Evolutionary conservation across 257 asterid species (phyloP).

Genomic region (Gentiana dahurica): DNA sequence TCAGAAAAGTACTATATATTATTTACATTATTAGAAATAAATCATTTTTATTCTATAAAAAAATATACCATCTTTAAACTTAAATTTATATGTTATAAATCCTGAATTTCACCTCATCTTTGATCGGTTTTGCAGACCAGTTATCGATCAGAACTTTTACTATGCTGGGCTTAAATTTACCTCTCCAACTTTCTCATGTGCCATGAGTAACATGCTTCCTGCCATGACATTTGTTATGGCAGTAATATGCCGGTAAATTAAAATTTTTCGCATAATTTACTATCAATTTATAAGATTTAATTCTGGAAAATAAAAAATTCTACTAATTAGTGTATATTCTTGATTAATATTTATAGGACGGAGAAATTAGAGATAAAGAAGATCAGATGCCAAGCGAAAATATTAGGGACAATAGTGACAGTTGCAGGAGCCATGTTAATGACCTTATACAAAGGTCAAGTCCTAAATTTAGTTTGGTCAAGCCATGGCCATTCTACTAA

Average conservation of each 20-base stretch:
- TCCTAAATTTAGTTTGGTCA: constrained; percentile 59
- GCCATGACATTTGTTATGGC: constrained; percentile 91
- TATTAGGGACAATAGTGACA: constrained; percentile 59
- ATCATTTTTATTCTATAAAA: no score
- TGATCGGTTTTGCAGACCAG: constrained; percentile 46
- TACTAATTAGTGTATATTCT: background rate
- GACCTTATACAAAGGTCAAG: constrained; percentile 78
- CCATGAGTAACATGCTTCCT: constrained; percentile 91
- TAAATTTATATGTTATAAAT: no score
- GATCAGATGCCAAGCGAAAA: constrained; percentile 66
- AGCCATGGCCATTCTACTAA: constrained; percentile 22
- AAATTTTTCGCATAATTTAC: background rate
- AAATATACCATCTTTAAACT: no score
- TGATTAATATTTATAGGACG: constrained; percentile 31
- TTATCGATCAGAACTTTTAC: constrained; percentile 82
- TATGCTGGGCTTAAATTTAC: constrained; percentile 77
- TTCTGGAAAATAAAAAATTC: no score
- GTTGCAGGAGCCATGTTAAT: constrained; percentile 80
- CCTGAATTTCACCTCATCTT: background rate
- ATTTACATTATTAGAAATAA: no score
- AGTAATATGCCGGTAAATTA: constrained; percentile 49
- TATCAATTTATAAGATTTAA: background rate
- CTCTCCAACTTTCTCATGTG: constrained; percentile 83
- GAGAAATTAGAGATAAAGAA: constrained; percentile 59
- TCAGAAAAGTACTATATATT: no score